Percentiles rank a stretch among this genome's conserved stretches.
Evolutionary conservation across 192 early-diverging fungal genomes (phyloP).

Genomic region (Umbelopsis sp.): DNA sequence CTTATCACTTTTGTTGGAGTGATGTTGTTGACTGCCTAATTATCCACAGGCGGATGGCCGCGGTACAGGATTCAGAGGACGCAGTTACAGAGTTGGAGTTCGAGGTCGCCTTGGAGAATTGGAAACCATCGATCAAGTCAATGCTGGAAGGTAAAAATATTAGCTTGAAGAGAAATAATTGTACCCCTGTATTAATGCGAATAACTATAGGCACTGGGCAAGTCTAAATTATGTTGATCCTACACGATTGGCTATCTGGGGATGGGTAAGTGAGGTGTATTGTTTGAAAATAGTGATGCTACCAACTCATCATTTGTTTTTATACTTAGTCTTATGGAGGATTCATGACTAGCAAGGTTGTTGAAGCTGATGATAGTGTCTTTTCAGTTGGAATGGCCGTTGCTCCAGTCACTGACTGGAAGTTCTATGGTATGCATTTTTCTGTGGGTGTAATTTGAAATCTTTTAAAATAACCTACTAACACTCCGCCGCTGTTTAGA

Average conservation of each 20-base stretch:
- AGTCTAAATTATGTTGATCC: slow-evolving; percentile 77
- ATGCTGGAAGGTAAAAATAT: slow-evolving; percentile 71
- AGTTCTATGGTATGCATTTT: slow-evolving; percentile 48
- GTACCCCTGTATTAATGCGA: too few relatives aligned
- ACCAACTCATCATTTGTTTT: not conserved
- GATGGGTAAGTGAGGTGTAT: slow-evolving; percentile 64
- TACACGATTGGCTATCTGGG: slow-evolving; percentile 88
- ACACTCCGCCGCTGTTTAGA: slow-evolving; percentile 44
- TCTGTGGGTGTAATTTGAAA: not conserved
- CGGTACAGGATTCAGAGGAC: slow-evolving; percentile 87
- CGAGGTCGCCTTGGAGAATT: slow-evolving; percentile 75
- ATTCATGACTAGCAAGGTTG: slow-evolving; percentile 78
- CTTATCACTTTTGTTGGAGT: slow-evolving; percentile 7
- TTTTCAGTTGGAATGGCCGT: slow-evolving; percentile 90
- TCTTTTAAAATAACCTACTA: not conserved
- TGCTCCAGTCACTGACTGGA: slow-evolving; percentile 96
- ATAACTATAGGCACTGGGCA: slow-evolving; percentile 49
- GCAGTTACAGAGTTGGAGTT: slow-evolving; percentile 76
- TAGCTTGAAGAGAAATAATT: too few relatives aligned
- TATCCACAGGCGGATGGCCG: slow-evolving; percentile 70
- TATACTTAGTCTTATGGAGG: slow-evolving; percentile 84
- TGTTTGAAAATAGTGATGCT: not conserved
- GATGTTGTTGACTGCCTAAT: slow-evolving; percentile 15
- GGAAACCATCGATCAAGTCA: slow-evolving; percentile 88
- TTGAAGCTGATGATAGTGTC: slow-evolving; percentile 82